These are phyloP conservation scores for Clarireedia monteithiana DNA, from an alignment of 2,329 filamentous ascomycete genomes.

Conservation along the genomic window DNA sequence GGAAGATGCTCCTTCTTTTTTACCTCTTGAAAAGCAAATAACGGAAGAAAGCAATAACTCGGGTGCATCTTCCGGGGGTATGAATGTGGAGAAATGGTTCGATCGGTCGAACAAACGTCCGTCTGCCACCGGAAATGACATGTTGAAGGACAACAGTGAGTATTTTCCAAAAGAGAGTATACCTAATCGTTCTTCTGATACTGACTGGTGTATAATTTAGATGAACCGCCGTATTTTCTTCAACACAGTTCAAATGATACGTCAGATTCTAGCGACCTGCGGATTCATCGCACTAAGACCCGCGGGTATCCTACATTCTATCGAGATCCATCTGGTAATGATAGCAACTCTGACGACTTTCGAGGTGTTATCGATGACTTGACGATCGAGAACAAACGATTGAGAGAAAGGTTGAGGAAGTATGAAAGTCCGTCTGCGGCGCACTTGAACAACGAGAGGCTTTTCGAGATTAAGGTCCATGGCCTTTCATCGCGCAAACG, in stretches of 20 bases:
- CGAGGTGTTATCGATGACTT: constrained; percentile 81
- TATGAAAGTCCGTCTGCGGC: constrained; percentile 61
- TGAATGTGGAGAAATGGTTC: constrained; percentile 23
- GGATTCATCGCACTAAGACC: background rate
- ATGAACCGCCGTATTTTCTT: constrained; percentile 24
- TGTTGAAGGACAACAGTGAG: constrained; percentile 22
- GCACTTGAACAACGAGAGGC: constrained; percentile 63
- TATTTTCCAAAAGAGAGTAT: background rate
- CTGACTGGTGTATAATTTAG: constrained; percentile 10
- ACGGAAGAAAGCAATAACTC: constrained; percentile 17
- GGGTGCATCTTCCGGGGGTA: constrained; percentile 7
- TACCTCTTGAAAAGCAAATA: constrained; percentile 1
- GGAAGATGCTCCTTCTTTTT: background rate
- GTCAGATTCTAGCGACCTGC: background rate
- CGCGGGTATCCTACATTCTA: background rate
- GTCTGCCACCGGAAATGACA: constrained; percentile 3
- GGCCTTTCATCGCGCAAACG: constrained; percentile 65
- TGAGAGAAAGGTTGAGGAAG: constrained; percentile 65
- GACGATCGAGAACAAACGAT: constrained; percentile 72
- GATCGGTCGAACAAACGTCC: constrained; percentile 21
- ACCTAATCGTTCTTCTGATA: background rate
- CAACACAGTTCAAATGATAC: constrained; percentile 13
- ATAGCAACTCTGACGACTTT: constrained; percentile 54
- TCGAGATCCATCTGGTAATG: constrained; percentile 9
- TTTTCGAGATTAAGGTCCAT: constrained; percentile 79